These are phyloP conservation scores for Asterionellopsis glacialis DNA, from an alignment of 108 stramenopile genomes.

Conservation along the genomic window DNA sequence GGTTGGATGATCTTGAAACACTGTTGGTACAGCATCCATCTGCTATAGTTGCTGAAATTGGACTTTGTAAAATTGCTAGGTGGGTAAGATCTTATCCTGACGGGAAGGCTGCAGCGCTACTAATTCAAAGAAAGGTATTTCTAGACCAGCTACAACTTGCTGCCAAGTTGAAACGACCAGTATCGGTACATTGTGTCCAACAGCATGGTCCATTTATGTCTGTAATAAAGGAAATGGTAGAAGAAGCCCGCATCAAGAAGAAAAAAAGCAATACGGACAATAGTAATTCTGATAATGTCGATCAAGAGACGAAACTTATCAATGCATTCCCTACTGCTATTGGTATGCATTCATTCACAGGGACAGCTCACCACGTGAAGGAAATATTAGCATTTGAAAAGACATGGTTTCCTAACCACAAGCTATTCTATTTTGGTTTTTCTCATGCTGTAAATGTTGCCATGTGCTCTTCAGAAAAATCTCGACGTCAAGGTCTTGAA, in stretches of 20 bases:
- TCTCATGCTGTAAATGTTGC: conserved; percentile 70
- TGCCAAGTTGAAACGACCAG: conserved; percentile 56
- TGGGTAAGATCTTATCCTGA: conserved; percentile 63
- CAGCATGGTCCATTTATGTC: conserved; percentile 58
- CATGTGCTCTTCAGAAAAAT: conserved; percentile 68
- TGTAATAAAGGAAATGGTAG: conserved; percentile 38
- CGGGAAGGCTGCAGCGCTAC: conserved; percentile 61
- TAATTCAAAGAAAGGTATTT: conserved; percentile 61
- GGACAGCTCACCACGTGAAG: conserved; percentile 74
- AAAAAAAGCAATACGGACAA: no score
- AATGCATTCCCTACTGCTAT: conserved; percentile 51
- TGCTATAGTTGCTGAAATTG: conserved; percentile 74
- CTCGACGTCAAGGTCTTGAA: conserved; percentile 46
- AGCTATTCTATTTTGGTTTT: conserved; percentile 80
- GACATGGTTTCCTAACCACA: conserved; percentile 12
- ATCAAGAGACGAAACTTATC: conserved; percentile 6
- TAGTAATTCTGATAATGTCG: not conserved
- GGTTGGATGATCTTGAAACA: conserved; percentile 53
- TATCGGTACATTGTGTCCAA: conserved; percentile 79
- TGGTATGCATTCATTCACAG: conserved; percentile 81
- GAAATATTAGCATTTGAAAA: conserved; percentile 58
- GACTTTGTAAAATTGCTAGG: conserved; percentile 73
- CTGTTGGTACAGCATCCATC: conserved; percentile 56
- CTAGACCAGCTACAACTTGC: conserved; percentile 63
- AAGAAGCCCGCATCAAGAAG: not conserved